Base-by-base conservation (phyloP, 1,139 yeast genomes). In the Kurtzmaniella quercitrusa region DNA sequence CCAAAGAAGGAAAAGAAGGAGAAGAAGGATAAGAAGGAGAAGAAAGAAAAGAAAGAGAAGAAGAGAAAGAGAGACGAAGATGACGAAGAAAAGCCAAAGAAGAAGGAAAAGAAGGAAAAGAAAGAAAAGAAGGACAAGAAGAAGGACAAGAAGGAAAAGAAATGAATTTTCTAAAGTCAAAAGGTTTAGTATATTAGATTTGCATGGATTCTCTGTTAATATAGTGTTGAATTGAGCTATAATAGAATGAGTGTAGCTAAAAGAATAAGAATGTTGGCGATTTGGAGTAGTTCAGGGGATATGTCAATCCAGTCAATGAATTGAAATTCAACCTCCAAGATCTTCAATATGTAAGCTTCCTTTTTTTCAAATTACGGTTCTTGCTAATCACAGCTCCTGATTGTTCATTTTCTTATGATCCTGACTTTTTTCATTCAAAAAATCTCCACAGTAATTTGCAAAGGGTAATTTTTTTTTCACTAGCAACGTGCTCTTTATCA, bases 1-100 rank as follows among this genome's bases (percentile, higher is more conserved):
- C 80, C 70, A 43, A 72, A 69, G 43, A 79, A 74, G 46, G 80
- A 76, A 49, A 75, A 73, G 40, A 69, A 66, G 42, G 67, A 67
- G 46, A 60, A 58, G 52, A 58, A 63, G 61, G 66, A 63, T 62
- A 60, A 65, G 52, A 59, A 62, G 64, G 61, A 65, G 49, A 39
- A 41, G 34, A 50, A 56, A 48, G 43, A 47, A 17, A 52, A 63
- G 51, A 60, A 64, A 48, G 50, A 46, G 47, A 50, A 47, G 51
- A 49, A 54, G 48, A 48, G 48, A 38, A 47, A 49, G 47, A 48
- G 25, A 38, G 36, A 31, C 19, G 42, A 38, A 21, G 34, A 25
- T 12, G 37, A 59, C 49, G 63, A 62, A 43, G 56, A 55, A 50
- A 57, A 63, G 49, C 64, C 69, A 53, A 60, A 64, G 46, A 65